Percentiles rank a stretch among this genome's conserved stretches.
phyloP scores from a whole-genome alignment of 768 basidiomycete species.

The Mycena latifolia region DNA sequence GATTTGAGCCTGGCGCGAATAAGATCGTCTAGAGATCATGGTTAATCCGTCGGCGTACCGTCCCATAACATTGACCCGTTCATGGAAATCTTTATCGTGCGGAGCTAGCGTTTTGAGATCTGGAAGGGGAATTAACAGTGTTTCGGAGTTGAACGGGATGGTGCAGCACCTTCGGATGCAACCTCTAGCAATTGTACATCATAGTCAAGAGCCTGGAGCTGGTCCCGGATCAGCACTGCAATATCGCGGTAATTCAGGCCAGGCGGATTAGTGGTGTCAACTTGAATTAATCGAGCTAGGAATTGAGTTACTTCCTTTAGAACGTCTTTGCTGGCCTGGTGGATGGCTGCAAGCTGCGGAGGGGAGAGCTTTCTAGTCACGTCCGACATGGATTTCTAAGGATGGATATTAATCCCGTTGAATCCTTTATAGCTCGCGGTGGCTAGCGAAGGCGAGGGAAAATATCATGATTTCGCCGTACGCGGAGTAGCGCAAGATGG shows the following conservation, averaged over 20 bases:
- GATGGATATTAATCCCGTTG: too few species aligned
- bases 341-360: background rate
- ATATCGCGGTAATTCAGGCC: background rate
- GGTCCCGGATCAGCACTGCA: background rate
- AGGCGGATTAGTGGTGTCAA: background rate
- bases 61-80: constrained; percentile 1
- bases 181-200: background rate
- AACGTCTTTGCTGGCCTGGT: background rate
- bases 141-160: too few species aligned
- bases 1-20: constrained; percentile 4
- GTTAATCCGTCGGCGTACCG: background rate
- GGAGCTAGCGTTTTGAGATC: background rate
- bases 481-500: too few species aligned
- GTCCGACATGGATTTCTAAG: background rate
- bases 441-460: too few species aligned
- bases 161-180: background rate
- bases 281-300: background rate
- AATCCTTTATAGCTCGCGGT: too few species aligned
- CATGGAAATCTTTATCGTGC: background rate
- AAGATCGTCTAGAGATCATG: too few species aligned
- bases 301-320: background rate
- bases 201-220: background rate
- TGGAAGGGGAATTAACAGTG: too few species aligned
- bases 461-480: too few species aligned
- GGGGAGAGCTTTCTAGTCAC: background rate